Evolutionary conservation across 176 grass and related monocot species (phyloP), one percentile per base, ranked within the genome.

Genomic region (Dendrocalamus sinicus): DNA sequence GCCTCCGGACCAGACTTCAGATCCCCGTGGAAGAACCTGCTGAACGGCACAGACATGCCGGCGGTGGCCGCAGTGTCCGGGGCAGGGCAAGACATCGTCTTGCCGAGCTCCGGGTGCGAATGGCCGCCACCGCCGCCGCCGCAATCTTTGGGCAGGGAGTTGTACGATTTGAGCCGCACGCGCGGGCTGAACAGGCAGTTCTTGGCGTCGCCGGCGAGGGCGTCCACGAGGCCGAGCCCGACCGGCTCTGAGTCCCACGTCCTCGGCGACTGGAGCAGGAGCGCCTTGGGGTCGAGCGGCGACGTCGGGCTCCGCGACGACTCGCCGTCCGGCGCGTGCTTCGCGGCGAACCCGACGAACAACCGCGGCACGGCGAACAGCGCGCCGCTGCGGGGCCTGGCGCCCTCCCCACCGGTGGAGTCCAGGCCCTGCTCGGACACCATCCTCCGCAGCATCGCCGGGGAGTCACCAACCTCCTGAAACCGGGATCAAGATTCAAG

Each of bases 261-360:
- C 86, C 87, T 50, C 41, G 92, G 86, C 28, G 85, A 92, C 20
- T 88, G 72, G 59, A 90, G 73, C 64, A 90, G 88, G 2, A 90
- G 82, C 54, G 84, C 87, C 88, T 94, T 99, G 79, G 89, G 73
- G 81, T 99, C 96, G 15, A 96, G 89, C 73, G 92, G 93, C 76
- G 96, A 99, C 44, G 93, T 99, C 46, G 93, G 96, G 90, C 91
- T 96, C 84, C 86, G 71, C 26, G 84, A 84, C n/a, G 92, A 79
- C 70, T 95, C 79, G 79, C 79, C 72, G 73, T 96, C 90, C 58
- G 86, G 70, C 48, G 79, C 45, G 1, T 67, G 81, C 88, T 94
- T 99, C 22, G 86, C 84, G 17, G 88, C 88, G 52, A 94, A 88
- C 73, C 90, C 90, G 32, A 96, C 86, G 79, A 99, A 94, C 24